phyloP scores from a whole-genome alignment of 305 asterid species.

The Fraxinus paxiana region DNA sequence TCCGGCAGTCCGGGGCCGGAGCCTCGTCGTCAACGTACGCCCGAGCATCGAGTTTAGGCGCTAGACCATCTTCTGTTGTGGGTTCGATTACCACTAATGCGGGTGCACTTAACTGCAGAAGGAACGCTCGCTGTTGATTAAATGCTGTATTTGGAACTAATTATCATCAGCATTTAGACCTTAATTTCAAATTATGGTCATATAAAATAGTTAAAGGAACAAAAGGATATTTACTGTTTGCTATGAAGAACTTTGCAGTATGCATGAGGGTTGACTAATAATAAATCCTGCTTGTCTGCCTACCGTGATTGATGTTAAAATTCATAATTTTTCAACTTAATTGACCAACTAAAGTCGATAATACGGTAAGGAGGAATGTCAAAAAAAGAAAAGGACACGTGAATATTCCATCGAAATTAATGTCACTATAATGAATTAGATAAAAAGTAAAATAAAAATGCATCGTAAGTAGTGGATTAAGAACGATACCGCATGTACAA shows the following conservation, averaged over 20 bases:
- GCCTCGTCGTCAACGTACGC: conserved; percentile 41
- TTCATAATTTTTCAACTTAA: conserved; percentile 1
- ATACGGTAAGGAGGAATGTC: background rate
- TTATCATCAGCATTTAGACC: background rate
- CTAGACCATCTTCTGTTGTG: conserved; percentile 61
- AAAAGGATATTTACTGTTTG: background rate
- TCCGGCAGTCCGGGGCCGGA: conserved; percentile 58
- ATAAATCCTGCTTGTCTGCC: background rate
- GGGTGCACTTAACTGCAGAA: conserved; percentile 58
- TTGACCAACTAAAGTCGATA: background rate
- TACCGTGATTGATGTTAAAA: conserved; percentile 32
- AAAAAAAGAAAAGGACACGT: background rate
- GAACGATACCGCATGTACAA: no score
- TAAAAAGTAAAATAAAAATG: no score
- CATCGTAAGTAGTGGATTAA: background rate
- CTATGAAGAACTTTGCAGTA: background rate
- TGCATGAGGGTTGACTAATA: conserved; percentile 12
- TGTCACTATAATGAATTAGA: background rate
- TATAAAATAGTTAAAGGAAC: background rate
- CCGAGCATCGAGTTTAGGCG: conserved; percentile 67
- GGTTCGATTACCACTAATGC: conserved; percentile 51
- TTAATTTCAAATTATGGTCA: background rate
- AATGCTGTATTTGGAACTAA: background rate
- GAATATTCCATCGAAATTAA: background rate
- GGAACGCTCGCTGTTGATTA: conserved; percentile 44